Evolutionary conservation across 768 basidiomycete species (phyloP).

Genomic region (Leccinum ochraceum): DNA sequence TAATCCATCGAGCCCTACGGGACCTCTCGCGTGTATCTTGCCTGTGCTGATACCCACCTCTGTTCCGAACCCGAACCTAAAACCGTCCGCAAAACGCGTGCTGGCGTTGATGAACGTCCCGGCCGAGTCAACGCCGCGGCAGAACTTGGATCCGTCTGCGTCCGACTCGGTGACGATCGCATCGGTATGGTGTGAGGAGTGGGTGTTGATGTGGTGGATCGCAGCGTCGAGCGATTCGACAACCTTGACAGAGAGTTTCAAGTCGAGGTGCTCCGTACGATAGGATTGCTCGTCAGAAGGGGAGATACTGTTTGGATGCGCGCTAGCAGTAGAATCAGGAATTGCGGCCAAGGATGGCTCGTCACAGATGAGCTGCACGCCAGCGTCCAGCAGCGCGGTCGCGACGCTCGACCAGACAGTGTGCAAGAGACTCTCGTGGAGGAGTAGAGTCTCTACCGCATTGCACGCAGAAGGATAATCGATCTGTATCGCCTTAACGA

Average conservation of each 20-base stretch:
- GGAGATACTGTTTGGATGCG: conserved; percentile 49
- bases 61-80: conserved; percentile 95
- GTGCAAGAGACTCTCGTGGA: conserved; percentile 71
- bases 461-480: conserved; percentile 98
- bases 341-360: conserved; percentile 59
- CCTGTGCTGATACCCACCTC: conserved; percentile 98
- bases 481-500: conserved; percentile 48
- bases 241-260: conserved; percentile 78
- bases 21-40: conserved; percentile 93
- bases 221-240: conserved; percentile 74
- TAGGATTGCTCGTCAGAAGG: conserved; percentile 66
- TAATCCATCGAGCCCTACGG: conserved; percentile 91
- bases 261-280: conserved; percentile 83
- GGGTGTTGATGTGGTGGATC: conserved; percentile 86
- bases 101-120: conserved; percentile 95
- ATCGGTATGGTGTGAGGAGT: conserved; percentile 96
- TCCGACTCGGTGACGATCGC: conserved; percentile 81
- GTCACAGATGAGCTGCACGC: conserved; percentile 84
- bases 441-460: conserved; percentile 82
- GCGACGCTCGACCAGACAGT: conserved; percentile 86
- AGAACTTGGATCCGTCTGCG: conserved; percentile 70
- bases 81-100: conserved; percentile 96
- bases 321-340: conserved; percentile 34
- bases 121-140: conserved; percentile 86
- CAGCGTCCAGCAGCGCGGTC: conserved; percentile 60